These are phyloP conservation scores for Yarrowia sp. DNA, from an alignment of 805 yeast species.

Conservation along the genomic window DNA sequence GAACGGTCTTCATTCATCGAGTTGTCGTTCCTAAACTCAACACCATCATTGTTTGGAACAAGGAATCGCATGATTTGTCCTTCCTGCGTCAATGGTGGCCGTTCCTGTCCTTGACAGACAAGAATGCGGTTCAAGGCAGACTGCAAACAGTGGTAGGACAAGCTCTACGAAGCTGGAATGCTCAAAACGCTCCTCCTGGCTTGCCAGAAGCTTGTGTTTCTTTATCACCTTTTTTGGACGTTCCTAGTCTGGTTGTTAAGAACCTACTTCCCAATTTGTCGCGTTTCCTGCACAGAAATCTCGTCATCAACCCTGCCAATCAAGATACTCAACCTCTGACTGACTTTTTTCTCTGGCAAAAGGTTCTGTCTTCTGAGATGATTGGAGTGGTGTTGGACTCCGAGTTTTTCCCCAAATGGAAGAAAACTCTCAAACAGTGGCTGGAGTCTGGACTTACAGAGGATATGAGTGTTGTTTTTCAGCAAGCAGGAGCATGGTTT, in stretches of 20 bases:
- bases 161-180: slow-evolving; percentile 32
- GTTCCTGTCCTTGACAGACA: slow-evolving; percentile 9
- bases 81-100: slow-evolving; percentile 35
- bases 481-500: slow-evolving; percentile 45
- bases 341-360: slow-evolving; percentile 46
- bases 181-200: slow-evolving; percentile 19
- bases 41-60: slow-evolving; percentile 52
- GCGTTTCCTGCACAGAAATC: slow-evolving; percentile 41
- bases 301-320: slow-evolving; percentile 47
- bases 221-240: slow-evolving; percentile 3
- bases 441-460: slow-evolving; percentile 37
- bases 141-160: slow-evolving; percentile 21
- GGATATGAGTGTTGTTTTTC: not conserved
- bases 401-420: slow-evolving; percentile 54
- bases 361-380: slow-evolving; percentile 41
- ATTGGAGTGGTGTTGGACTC: slow-evolving; percentile 48
- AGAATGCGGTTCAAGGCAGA: not conserved
- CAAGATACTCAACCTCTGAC: slow-evolving; percentile 44
- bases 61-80: slow-evolving; percentile 43
- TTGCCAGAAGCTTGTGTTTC: slow-evolving; percentile 13
- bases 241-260: slow-evolving; percentile 38
- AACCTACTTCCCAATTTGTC: slow-evolving; percentile 41
- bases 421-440: slow-evolving; percentile 48
- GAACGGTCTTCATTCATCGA: slow-evolving; percentile 48
- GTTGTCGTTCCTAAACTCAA: slow-evolving; percentile 53